phyloP scores from a whole-genome alignment of 176 grass and related monocot species.

The Carex pumila region DNA sequence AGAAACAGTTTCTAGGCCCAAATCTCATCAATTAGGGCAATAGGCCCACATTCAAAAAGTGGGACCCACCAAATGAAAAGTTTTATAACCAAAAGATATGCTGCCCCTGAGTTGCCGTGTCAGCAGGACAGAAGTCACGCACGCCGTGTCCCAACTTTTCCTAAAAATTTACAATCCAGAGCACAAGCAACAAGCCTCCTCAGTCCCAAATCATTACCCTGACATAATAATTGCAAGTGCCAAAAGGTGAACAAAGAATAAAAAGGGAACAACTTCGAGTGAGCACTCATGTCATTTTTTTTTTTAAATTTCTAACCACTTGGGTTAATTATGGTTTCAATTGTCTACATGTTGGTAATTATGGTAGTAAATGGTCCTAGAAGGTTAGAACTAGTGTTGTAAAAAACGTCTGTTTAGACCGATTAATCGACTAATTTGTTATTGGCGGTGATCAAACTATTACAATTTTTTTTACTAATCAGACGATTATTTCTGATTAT shows the following conservation, averaged over 20 bases:
- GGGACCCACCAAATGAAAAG: background rate
- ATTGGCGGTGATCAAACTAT: no score
- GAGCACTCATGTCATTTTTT: background rate
- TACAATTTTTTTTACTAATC: no score
- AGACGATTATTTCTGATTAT: no score
- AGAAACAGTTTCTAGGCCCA: background rate
- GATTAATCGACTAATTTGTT: no score
- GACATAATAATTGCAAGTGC: conserved; percentile 22
- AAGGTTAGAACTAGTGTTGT: no score
- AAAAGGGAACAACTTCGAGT: conserved; percentile 16
- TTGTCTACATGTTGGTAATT: background rate
- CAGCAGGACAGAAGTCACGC: conserved; percentile 5
- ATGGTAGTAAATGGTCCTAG: background rate
- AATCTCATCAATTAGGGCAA: background rate
- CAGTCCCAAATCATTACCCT: conserved; percentile 22
- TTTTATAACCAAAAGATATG: background rate
- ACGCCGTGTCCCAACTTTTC: conserved; percentile 21
- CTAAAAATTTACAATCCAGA: conserved; percentile 8
- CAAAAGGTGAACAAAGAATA: conserved; percentile 16
- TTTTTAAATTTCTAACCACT: background rate
- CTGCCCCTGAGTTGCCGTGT: background rate
- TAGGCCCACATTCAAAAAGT: background rate
- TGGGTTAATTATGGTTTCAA: conserved; percentile 8
- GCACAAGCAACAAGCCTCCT: background rate
- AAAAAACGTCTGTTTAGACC: no score